Conservation (phyloP, 2,329 filamentous ascomycete species). For the Thelonectria rubi region DNA sequence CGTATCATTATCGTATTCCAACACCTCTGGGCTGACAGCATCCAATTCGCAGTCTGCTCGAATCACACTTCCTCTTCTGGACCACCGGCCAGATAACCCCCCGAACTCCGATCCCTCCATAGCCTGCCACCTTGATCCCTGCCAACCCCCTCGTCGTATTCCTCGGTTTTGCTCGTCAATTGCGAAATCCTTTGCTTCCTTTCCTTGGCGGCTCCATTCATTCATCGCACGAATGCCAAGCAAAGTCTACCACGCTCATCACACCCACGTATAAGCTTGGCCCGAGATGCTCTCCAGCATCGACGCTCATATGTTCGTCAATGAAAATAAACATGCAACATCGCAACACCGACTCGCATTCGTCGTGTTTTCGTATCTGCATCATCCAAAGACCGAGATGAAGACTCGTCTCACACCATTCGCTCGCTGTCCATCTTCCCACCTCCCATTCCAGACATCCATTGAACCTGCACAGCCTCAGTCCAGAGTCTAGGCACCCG, state of each 20-base stretch:
- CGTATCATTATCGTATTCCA: neutral
- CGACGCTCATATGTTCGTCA: too few relatives aligned
- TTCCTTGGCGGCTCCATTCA: neutral
- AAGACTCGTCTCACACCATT: neutral
- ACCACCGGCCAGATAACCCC: constrained; percentile 10
- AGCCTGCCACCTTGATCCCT: neutral
- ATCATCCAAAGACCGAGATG: neutral
- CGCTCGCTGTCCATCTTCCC: neutral
- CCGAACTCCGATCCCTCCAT: constrained; percentile 20
- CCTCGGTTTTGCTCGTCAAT: neutral
- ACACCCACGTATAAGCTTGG: neutral
- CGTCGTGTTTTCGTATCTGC: neutral
- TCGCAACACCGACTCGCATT: neutral
- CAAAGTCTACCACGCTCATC: neutral
- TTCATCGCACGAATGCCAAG: constrained; percentile 3
- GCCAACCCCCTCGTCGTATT: constrained; percentile 6
- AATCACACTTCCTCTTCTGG: constrained; percentile 7
- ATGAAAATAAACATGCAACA: neutral
- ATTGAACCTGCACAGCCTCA: constrained; percentile 8
- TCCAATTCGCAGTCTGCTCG: neutral
- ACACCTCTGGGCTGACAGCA: neutral
- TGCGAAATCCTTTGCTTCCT: neutral
- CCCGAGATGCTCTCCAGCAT: too few relatives aligned
- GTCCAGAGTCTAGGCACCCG: neutral
- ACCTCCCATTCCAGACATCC: neutral